Conservation (phyloP, 202 grass and related monocot genomes). For the Carex arenaria region DNA sequence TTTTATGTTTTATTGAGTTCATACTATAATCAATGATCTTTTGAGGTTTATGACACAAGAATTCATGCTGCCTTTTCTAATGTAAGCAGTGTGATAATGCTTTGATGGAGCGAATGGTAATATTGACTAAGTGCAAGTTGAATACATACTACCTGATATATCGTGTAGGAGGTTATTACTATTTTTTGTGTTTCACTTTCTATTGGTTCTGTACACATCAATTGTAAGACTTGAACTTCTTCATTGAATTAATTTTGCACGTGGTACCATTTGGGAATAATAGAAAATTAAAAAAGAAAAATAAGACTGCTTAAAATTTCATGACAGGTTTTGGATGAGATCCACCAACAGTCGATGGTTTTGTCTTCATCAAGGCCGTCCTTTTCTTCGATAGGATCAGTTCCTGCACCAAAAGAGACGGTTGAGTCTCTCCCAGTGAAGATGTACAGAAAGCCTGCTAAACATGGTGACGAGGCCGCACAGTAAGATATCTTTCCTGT, state of each 20-base stretch:
- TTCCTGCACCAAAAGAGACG: slow-evolving; percentile 81
- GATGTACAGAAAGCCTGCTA: slow-evolving; percentile 59
- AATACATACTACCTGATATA: neutral
- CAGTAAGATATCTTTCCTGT: slow-evolving; percentile 50
- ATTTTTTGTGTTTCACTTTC: neutral
- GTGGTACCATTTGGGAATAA: neutral
- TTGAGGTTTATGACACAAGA: neutral
- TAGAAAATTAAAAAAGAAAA: neutral
- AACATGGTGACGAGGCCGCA: slow-evolving; percentile 53
- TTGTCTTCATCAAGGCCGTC: slow-evolving; percentile 83
- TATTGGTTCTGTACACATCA: neutral
- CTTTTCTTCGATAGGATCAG: slow-evolving; percentile 85
- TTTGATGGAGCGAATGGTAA: neutral
- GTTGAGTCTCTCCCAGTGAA: slow-evolving; percentile 88
- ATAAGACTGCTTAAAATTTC: slow-evolving; percentile 6
- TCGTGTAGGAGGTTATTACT: too few species aligned
- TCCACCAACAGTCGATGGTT: slow-evolving; percentile 87
- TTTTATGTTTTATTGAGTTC: neutral
- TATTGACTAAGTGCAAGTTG: neutral
- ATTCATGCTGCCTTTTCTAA: too few species aligned
- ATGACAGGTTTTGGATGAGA: slow-evolving; percentile 93
- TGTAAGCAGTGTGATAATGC: neutral
- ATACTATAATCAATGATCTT: neutral
- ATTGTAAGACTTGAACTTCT: neutral
- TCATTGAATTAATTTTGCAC: neutral